Percentiles rank a stretch among this genome's conserved stretches.
Conservation (phyloP, 1,139 yeast species). For the Nadsonia commutata region DNA sequence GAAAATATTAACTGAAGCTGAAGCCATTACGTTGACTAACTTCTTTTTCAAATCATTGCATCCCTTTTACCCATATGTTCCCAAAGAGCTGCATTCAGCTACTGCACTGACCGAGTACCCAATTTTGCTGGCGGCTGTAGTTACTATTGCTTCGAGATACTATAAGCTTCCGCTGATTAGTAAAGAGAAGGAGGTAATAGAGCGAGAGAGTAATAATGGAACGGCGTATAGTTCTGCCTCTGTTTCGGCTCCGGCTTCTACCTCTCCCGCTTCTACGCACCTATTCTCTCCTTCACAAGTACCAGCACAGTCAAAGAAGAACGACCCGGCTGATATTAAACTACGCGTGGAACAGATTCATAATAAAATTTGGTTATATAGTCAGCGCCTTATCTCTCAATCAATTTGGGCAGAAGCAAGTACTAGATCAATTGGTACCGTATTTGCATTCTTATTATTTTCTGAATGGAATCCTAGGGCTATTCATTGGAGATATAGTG, state of each 20-base stretch:
- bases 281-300: too few relatives aligned
- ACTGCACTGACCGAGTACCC: constrained; percentile 64
- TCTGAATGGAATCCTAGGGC: constrained; percentile 96
- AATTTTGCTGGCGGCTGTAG: constrained; percentile 59
- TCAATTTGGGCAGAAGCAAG: constrained; percentile 94
- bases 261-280: too few relatives aligned
- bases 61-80: constrained; percentile 82
- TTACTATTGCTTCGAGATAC: constrained; percentile 69
- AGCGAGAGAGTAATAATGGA: constrained; percentile 3
- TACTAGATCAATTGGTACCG: constrained; percentile 75
- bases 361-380: constrained; percentile 68
- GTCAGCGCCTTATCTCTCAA: constrained; percentile 67
- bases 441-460: constrained; percentile 68
- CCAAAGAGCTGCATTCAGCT: constrained; percentile 54
- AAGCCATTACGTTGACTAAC: constrained; percentile 48
- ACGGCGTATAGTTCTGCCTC: background rate
- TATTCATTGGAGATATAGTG: constrained; percentile 78
- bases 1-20: constrained; percentile 49
- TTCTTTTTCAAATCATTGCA: constrained; percentile 68
- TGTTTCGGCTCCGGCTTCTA: constrained; percentile 2
- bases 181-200: background rate
- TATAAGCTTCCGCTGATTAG: constrained; percentile 11
- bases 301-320: too few relatives aligned
- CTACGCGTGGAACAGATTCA: constrained; percentile 26
- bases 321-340: background rate